phyloP scores from a whole-genome alignment of 345 rosid genomes.

The Turnera subulata region DNA sequence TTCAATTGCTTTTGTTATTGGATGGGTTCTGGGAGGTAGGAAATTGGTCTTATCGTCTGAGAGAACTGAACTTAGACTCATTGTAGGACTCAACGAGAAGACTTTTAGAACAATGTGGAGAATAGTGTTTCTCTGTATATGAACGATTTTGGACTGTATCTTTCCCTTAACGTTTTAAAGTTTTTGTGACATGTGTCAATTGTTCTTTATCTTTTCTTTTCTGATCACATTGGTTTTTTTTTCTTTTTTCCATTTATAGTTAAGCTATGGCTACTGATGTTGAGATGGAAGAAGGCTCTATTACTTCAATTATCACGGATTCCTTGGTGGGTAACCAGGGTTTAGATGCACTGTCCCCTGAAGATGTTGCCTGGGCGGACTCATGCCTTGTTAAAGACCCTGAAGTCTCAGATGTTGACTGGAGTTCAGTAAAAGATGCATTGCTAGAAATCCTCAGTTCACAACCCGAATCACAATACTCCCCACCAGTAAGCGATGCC shows the following conservation, averaged over 20 bases:
- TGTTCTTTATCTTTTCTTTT: no score
- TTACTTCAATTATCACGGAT: constrained; percentile 20
- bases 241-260: constrained; percentile 10
- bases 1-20: no score
- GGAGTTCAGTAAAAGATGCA: constrained; percentile 51
- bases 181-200: background rate
- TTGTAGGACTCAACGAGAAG: no score
- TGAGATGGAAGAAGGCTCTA: constrained; percentile 16
- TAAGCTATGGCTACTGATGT: constrained; percentile 27
- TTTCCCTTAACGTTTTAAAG: no score
- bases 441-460: constrained; percentile 45
- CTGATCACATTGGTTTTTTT: no score
- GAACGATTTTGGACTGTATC: no score
- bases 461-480: constrained; percentile 29
- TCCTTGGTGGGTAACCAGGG: constrained; percentile 20
- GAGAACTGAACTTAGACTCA: no score
- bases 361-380: constrained; percentile 66
- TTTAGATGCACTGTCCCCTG: constrained; percentile 41
- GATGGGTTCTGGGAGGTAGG: no score
- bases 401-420: constrained; percentile 38
- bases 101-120: no score
- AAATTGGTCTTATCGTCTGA: no score
- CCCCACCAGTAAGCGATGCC: constrained; percentile 17
- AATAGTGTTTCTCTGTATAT: no score
- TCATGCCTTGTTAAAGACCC: constrained; percentile 51